Percentiles rank a stretch among this genome's conserved stretches.
phyloP scores from a whole-genome alignment of 2,329 filamentous ascomycete genomes.

The Helotiales sp. region DNA sequence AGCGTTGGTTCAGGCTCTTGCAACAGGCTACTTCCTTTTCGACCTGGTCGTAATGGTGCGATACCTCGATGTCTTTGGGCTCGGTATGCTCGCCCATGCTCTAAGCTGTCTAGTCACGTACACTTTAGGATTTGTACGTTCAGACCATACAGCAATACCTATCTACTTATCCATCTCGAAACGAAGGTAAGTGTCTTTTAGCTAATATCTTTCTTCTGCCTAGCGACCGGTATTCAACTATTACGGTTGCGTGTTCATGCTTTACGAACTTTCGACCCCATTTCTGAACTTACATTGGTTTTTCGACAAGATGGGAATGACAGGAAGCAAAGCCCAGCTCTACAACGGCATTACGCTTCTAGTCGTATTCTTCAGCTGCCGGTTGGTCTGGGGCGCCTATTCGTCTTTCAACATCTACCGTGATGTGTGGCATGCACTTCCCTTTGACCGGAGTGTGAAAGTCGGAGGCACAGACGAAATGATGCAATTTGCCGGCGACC shows the following conservation, averaged over 20 bases:
- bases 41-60: slow-evolving; percentile 34
- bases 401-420: slow-evolving; percentile 69
- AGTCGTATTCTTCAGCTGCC: slow-evolving; percentile 73
- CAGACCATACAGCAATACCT: background rate
- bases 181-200: slow-evolving; percentile 20
- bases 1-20: slow-evolving; percentile 75
- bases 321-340: slow-evolving; percentile 74
- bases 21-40: slow-evolving; percentile 64
- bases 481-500: slow-evolving; percentile 47
- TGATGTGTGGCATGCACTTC: slow-evolving; percentile 63
- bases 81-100: slow-evolving; percentile 66
- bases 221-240: slow-evolving; percentile 83
- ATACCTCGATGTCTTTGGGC: slow-evolving; percentile 69
- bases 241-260: slow-evolving; percentile 78
- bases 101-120: slow-evolving; percentile 71
- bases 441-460: slow-evolving; percentile 40
- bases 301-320: slow-evolving; percentile 81
- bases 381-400: slow-evolving; percentile 78
- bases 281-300: slow-evolving; percentile 92
- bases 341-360: slow-evolving; percentile 77
- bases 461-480: slow-evolving; percentile 43
- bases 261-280: slow-evolving; percentile 83
- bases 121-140: slow-evolving; percentile 75
- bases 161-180: background rate
- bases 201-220: slow-evolving; percentile 13